Conservation (phyloP, 805 yeast genomes). For the Starmerella khaoyaiensis region DNA sequence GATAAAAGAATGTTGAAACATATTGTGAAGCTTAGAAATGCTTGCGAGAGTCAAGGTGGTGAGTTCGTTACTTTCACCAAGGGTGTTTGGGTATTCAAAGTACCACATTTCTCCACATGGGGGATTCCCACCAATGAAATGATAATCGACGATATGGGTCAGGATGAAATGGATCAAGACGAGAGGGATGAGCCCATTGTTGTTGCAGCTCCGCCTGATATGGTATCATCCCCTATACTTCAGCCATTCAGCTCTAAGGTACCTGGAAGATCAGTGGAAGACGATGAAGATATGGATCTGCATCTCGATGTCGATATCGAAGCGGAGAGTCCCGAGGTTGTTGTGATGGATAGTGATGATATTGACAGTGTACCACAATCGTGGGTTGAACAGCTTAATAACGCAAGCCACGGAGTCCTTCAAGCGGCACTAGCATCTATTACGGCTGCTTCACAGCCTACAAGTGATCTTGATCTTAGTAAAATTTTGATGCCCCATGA, state of each 20-base stretch:
- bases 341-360: neutral
- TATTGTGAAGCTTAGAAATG: slow-evolving; percentile 34
- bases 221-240: slow-evolving; percentile 1
- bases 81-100: slow-evolving; percentile 67
- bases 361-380: slow-evolving; percentile 20
- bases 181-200: neutral
- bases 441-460: slow-evolving; percentile 11
- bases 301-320: slow-evolving; percentile 41
- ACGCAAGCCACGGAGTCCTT: slow-evolving; percentile 7
- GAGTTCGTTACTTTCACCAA: slow-evolving; percentile 62
- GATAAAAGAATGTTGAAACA: slow-evolving; percentile 44
- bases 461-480: slow-evolving; percentile 6
- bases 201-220: neutral
- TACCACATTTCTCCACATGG: slow-evolving; percentile 90
- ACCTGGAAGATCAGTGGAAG: no score
- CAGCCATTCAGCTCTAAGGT: neutral
- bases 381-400: slow-evolving; percentile 17
- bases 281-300: slow-evolving; percentile 46
- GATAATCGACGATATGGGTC: slow-evolving; percentile 22
- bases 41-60: slow-evolving; percentile 52
- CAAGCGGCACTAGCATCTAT: slow-evolving; percentile 8
- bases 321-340: slow-evolving; percentile 21
- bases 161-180: neutral
- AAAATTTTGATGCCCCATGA: slow-evolving; percentile 4
- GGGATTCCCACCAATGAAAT: slow-evolving; percentile 41